phyloP scores from a whole-genome alignment of 805 yeast species.

The Saturnispora sekii region DNA sequence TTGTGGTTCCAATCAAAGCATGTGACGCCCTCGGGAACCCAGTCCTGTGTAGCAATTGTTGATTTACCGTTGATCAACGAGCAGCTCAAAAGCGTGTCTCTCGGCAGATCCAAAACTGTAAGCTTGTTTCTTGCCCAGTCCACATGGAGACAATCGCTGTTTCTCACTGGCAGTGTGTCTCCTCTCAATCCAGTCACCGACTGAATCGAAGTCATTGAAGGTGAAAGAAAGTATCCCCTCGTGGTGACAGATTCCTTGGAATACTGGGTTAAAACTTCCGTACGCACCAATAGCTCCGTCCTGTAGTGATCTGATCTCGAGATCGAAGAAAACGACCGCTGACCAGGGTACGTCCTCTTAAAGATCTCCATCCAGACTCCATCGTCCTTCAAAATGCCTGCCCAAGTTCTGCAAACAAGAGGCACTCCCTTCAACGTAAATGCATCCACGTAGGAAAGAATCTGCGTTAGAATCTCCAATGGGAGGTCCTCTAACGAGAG shows the following conservation, averaged over 20 bases:
- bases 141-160: conserved; percentile 2
- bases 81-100: conserved; percentile 8
- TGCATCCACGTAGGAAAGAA: conserved; percentile 39
- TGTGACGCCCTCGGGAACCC: conserved; percentile 25
- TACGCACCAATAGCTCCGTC: conserved; percentile 35
- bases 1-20: conserved; percentile 21
- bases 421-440: conserved; percentile 31
- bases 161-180: conserved; percentile 2
- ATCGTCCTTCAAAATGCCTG: conserved; percentile 33
- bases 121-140: conserved; percentile 11
- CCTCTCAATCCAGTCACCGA: conserved; percentile 3
- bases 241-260: conserved; percentile 6
- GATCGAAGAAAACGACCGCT: conserved; percentile 31
- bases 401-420: conserved; percentile 42
- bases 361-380: conserved; percentile 41
- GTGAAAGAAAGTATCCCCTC: conserved; percentile 6
- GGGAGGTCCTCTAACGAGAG: conserved; percentile 29
- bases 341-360: conserved; percentile 28
- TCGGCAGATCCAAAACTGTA: conserved; percentile 8
- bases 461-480: conserved; percentile 34
- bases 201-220: conserved; percentile 2
- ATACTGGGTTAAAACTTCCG: conserved; percentile 19
- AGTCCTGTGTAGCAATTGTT: conserved; percentile 13
- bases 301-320: conserved; percentile 38
- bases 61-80: conserved; percentile 11